Conservation (phyloP, 305 asterid species). For the Nicotiana rustica region DNA sequence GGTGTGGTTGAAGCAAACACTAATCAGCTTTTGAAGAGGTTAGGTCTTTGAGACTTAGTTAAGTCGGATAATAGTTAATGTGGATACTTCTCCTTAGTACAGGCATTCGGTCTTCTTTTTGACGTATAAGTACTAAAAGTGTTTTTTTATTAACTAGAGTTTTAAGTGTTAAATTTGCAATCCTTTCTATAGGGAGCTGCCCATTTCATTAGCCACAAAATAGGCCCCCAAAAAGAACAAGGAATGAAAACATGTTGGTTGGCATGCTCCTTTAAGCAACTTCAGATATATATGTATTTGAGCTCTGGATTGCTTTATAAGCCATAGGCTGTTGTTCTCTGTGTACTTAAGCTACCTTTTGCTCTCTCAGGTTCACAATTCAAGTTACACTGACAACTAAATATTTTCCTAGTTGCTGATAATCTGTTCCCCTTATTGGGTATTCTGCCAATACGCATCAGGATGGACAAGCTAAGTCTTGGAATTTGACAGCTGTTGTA, state of each 20-base stretch:
- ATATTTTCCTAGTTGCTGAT: neutral
- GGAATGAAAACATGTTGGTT: neutral
- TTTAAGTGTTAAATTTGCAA: neutral
- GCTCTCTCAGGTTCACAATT: neutral
- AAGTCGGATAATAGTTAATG: neutral
- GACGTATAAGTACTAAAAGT: neutral
- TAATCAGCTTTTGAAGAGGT: conserved; percentile 2
- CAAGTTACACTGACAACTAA: neutral
- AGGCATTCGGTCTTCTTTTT: neutral
- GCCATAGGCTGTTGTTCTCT: neutral
- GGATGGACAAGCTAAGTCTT: neutral
- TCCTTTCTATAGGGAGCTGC: neutral
- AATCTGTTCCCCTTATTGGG: neutral
- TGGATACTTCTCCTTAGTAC: neutral
- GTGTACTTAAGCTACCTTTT: neutral
- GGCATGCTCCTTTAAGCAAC: neutral
- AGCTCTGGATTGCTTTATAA: neutral
- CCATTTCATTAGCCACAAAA: neutral
- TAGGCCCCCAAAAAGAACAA: neutral
- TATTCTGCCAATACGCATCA: neutral
- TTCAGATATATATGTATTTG: neutral
- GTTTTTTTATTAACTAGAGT: neutral
- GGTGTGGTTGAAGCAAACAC: neutral
- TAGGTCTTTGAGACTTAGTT: neutral
- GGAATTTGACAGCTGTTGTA: neutral